Conservation (phyloP, 257 asterid species). For the Jacaranda mimosifolia region DNA sequence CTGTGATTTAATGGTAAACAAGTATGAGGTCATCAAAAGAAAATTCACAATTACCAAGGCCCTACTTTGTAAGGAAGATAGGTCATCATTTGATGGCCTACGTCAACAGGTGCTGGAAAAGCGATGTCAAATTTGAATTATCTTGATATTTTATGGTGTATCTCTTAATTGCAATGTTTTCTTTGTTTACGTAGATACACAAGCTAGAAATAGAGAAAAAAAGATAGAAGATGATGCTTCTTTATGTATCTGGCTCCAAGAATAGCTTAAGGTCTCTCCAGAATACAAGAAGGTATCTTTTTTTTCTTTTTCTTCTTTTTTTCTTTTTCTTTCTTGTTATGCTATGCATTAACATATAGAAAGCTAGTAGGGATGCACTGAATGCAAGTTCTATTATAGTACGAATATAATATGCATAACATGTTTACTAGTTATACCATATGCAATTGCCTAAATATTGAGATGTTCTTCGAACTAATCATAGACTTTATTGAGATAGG, state of each 20-base stretch:
- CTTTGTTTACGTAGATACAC: conserved; percentile 54
- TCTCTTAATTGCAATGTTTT: conserved; percentile 9
- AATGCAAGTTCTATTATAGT: too few species aligned
- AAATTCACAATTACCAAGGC: conserved; percentile 77
- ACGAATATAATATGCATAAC: too few species aligned
- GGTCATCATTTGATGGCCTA: conserved; percentile 75
- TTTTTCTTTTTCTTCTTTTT: too few species aligned
- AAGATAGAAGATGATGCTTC: conserved; percentile 86
- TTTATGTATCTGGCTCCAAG: conserved; percentile 85
- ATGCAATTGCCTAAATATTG: too few species aligned
- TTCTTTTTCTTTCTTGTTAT: neutral
- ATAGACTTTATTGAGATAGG: too few species aligned
- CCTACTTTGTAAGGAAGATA: conserved; percentile 72
- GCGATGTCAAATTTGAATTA: neutral
- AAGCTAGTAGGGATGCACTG: too few species aligned
- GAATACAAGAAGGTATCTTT: conserved; percentile 82
- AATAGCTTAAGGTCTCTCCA: conserved; percentile 78
- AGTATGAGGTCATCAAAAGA: conserved; percentile 72
- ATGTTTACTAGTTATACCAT: too few species aligned
- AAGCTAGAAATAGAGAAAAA: conserved; percentile 82
- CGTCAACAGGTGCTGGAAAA: conserved; percentile 70
- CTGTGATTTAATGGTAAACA: conserved; percentile 35
- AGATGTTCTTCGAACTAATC: too few species aligned
- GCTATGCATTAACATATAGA: neutral
- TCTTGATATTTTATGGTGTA: conserved; percentile 13